Percentiles rank a stretch among this genome's conserved stretches.
Evolutionary conservation across 306 rosid species (phyloP).

Genomic region (Urtica urens): DNA sequence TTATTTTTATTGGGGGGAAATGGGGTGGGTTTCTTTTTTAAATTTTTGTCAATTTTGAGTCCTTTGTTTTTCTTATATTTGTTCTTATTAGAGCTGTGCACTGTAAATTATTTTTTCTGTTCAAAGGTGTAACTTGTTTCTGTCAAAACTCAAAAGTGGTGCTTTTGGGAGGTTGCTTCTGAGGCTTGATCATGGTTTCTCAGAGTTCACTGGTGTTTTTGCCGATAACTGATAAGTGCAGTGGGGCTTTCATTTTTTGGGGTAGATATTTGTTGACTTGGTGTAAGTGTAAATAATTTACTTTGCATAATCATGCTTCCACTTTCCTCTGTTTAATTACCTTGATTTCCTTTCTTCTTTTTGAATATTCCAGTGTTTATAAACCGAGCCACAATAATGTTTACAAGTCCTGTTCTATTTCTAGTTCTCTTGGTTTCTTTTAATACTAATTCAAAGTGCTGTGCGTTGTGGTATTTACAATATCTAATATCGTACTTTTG

Average conservation of each 20-base stretch:
- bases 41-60: not conserved
- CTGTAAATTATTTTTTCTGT: not conserved
- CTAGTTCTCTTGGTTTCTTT: too few species aligned
- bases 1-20: constrained; percentile 15
- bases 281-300: too few species aligned
- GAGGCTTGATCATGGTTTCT: too few species aligned
- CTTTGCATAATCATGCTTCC: not conserved
- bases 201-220: too few species aligned
- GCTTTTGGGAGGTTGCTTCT: not conserved
- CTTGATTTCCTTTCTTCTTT: not conserved
- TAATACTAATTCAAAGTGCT: too few species aligned
- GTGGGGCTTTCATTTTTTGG: too few species aligned
- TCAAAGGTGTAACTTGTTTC: not conserved
- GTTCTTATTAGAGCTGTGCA: not conserved
- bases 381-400: not conserved
- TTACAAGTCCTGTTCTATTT: too few species aligned
- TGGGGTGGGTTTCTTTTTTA: too few species aligned
- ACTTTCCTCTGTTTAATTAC: not conserved
- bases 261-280: too few species aligned
- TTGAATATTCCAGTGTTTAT: not conserved
- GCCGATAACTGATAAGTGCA: too few species aligned
- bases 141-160: not conserved
- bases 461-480: too few species aligned
- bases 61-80: not conserved
- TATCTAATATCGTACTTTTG: too few species aligned